Conservation (phyloP, 257 asterid species). For the Przewalskia tangutica region DNA sequence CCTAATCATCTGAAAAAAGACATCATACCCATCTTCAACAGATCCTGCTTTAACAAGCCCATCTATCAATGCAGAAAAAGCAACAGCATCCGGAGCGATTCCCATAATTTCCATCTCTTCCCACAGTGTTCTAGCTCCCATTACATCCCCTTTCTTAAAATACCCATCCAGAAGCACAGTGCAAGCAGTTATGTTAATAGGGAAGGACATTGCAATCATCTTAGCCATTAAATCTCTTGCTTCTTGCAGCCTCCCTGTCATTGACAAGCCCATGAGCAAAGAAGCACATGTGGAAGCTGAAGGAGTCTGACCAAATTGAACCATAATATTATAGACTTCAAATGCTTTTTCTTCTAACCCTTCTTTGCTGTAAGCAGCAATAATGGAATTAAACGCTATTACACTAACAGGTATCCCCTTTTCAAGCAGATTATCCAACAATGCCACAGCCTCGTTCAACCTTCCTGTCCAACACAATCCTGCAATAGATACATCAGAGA, state of each 20-base stretch:
- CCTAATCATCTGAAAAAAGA: constrained; percentile 39
- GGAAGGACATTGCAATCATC: constrained; percentile 61
- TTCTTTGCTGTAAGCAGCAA: constrained; percentile 61
- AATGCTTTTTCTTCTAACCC: constrained; percentile 62
- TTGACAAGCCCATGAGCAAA: constrained; percentile 60
- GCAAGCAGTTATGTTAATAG: constrained; percentile 49
- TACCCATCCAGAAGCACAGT: constrained; percentile 74
- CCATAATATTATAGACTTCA: constrained; percentile 55
- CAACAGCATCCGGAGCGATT: constrained; percentile 83
- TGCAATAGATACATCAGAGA: constrained; percentile 47
- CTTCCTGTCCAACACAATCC: constrained; percentile 76
- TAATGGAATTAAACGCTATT: constrained; percentile 66
- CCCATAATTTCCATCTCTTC: constrained; percentile 60
- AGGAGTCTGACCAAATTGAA: constrained; percentile 53
- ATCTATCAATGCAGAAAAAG: constrained; percentile 72
- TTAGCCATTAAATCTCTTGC: constrained; percentile 50
- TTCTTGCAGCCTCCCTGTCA: constrained; percentile 50
- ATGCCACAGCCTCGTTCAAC: constrained; percentile 57
- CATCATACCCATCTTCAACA: constrained; percentile 50
- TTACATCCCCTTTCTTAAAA: constrained; percentile 58
- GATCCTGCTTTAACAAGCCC: constrained; percentile 65
- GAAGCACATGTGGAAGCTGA: constrained; percentile 73
- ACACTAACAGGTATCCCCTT: constrained; percentile 61
- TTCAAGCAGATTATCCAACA: constrained; percentile 56
- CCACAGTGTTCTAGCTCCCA: constrained; percentile 69